Percentiles rank a stretch among this genome's conserved stretches.
phyloP scores from a whole-genome alignment of 208 protist genomes.

The Wallacemonas rigidus region DNA sequence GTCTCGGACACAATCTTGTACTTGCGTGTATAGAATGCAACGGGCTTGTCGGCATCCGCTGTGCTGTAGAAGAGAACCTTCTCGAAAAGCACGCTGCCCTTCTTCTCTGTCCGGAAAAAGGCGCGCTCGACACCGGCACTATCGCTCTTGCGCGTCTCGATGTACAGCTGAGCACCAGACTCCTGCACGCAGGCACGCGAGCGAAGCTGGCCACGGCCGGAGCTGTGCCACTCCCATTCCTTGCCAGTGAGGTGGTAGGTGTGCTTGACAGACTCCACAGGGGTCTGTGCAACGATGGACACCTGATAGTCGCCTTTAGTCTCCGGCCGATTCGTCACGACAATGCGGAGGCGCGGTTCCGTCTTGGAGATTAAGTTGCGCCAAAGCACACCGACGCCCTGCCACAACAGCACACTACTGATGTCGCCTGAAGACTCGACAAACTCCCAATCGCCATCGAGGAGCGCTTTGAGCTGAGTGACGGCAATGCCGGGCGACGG shows the following conservation, averaged over 20 bases:
- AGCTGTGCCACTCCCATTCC: slow-evolving; percentile 35
- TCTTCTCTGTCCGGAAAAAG: slow-evolving; percentile 41
- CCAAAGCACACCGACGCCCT: slow-evolving; percentile 48
- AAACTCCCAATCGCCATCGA: slow-evolving; percentile 51
- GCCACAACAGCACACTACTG: slow-evolving; percentile 39
- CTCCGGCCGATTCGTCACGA: slow-evolving; percentile 24
- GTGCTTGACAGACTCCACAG: slow-evolving; percentile 25
- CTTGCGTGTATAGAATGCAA: slow-evolving; percentile 33
- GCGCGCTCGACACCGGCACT: slow-evolving; percentile 40
- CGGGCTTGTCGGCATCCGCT: slow-evolving; percentile 17
- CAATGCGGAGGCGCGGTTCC: slow-evolving; percentile 14
- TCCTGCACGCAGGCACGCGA: slow-evolving; percentile 50
- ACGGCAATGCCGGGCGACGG: slow-evolving; percentile 36
- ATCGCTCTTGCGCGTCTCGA: slow-evolving; percentile 36
- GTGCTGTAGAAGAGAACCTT: slow-evolving; percentile 35
- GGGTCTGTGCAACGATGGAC: slow-evolving; percentile 24
- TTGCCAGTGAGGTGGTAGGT: slow-evolving; percentile 30
- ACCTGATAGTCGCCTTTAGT: slow-evolving; percentile 33
- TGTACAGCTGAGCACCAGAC: slow-evolving; percentile 38
- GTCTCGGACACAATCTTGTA: slow-evolving; percentile 24
- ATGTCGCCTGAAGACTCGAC: slow-evolving; percentile 38
- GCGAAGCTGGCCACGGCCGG: slow-evolving; percentile 31
- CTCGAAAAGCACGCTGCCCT: slow-evolving; percentile 43
- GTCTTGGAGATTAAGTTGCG: slow-evolving; percentile 45
- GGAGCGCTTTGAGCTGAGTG: slow-evolving; percentile 44